Conservation (phyloP, 1,284 basidiomycete genomes). For the Somion occarium region DNA sequence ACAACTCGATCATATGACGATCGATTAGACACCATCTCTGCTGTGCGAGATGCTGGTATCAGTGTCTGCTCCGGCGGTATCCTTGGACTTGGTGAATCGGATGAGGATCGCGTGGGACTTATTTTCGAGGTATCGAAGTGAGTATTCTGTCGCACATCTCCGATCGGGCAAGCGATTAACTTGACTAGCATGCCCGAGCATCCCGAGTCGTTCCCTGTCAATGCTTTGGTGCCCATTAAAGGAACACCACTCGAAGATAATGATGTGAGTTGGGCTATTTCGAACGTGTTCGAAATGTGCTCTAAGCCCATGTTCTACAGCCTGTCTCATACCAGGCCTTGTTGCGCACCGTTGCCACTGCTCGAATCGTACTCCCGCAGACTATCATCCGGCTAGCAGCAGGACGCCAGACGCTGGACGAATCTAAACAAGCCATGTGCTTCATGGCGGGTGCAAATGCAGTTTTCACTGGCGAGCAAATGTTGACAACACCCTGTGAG, state of each 20-base stretch:
- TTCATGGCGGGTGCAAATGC: conserved; percentile 99
- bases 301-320: conserved; percentile 33
- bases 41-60: conserved; percentile 93
- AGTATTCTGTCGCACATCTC: conserved; percentile 3
- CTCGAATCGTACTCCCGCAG: conserved; percentile 85
- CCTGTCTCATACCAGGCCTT: conserved; percentile 80
- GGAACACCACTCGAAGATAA: conserved; percentile 73
- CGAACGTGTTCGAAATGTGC: background rate
- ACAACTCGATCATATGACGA: conserved; percentile 95
- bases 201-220: conserved; percentile 98
- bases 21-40: conserved; percentile 82
- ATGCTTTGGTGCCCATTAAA: conserved; percentile 82
- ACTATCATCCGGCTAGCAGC: conserved; percentile 97
- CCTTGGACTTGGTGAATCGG: conserved; percentile 89
- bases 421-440: conserved; percentile 95
- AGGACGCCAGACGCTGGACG: conserved; percentile 85
- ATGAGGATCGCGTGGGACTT: conserved; percentile 87
- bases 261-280: conserved; percentile 40
- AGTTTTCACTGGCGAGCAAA: conserved; percentile 95
- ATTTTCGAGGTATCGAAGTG: conserved; percentile 93
- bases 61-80: conserved; percentile 98
- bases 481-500: conserved; percentile 90
- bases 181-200: conserved; percentile 83
- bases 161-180: conserved; percentile 10
- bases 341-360: conserved; percentile 92